These are phyloP conservation scores for Leccinum incarnatum DNA, from an alignment of 768 basidiomycete genomes.

Conservation along the genomic window DNA sequence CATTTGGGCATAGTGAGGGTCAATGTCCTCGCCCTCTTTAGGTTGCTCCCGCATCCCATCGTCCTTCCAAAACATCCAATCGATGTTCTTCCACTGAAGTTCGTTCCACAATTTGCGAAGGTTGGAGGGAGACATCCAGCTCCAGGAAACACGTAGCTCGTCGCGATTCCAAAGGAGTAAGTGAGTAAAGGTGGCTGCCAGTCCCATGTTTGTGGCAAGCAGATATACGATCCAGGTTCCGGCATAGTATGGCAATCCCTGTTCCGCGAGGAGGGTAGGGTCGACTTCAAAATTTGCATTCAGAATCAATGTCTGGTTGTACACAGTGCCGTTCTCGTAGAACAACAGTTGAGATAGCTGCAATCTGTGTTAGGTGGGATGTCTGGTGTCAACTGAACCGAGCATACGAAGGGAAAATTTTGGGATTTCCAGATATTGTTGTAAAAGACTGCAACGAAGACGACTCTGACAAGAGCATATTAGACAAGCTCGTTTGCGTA, in stretches of 20 bases:
- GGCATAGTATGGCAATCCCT: constrained; percentile 35
- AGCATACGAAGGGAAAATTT: constrained; percentile 53
- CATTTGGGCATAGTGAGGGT: constrained; percentile 59
- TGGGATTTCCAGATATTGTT: constrained; percentile 56
- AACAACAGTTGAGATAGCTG: constrained; percentile 49
- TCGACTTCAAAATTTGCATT: constrained; percentile 52
- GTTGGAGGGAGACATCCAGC: constrained; percentile 39
- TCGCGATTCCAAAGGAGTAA: constrained; percentile 54
- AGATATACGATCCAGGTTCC: constrained; percentile 23
- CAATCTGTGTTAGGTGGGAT: constrained; percentile 5
- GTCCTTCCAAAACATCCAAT: constrained; percentile 38
- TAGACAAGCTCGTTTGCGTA: neutral
- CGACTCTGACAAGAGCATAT: constrained; percentile 21
- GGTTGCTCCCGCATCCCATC: constrained; percentile 21
- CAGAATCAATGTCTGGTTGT: constrained; percentile 52
- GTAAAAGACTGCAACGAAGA: constrained; percentile 38
- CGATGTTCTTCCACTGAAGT: constrained; percentile 30
- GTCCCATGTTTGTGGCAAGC: constrained; percentile 26
- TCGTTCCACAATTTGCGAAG: constrained; percentile 25
- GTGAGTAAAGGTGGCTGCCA: constrained; percentile 50
- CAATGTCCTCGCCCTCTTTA: constrained; percentile 40
- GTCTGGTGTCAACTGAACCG: constrained; percentile 18
- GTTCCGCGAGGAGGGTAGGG: constrained; percentile 42
- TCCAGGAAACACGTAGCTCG: constrained; percentile 46
- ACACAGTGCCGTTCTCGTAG: constrained; percentile 51